Base-by-base conservation (phyloP, 305 asterid genomes). In the Monarda citriodora region DNA sequence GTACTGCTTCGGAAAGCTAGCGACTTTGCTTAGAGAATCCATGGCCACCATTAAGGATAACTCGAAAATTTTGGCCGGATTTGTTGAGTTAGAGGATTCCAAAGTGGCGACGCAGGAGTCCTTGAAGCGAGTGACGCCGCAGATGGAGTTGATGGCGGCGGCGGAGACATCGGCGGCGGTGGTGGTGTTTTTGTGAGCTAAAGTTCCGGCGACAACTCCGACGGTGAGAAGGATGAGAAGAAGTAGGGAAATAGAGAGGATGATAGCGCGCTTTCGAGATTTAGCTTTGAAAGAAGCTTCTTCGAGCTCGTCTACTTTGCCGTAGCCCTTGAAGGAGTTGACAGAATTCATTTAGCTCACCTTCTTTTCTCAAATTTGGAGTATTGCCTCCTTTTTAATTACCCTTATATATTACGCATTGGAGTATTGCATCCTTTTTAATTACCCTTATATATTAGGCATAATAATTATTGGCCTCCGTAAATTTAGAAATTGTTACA, bases 241-340 rank as follows among this genome's bases (percentile, higher is more conserved):
- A 17, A 77, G 22, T 0, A 75, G 48, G 3, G 95, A 87, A 9
- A 82, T 60, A 14, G 71, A 62, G 16, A 87, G 26, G 47, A 84
- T 74, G 60, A 89, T 69, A 1, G 71, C 10, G 5, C 88, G 85
- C 56, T 77, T 87, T 4, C 91, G 88, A 46, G 77, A 76, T 64
- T 82, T 89, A 32, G 74, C 70, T 13, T 60, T 69, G 82, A 77
- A 87, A 12, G 82, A 84, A 16, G 77, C 80, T 63, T 77, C 79
- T 59, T 84, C 89, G 0, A 44, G 49, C 23, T 67, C 79, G 65
- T 82, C 91, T 12, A 87, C 94, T 60, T 87, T 84, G 62, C 91
- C 91, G 65, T 78, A 87, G 70, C 92, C 96, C 58, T 80, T 81
- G 80, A 87, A 85, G 53, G 97, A 91, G 21, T 81, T 80, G 52